These are phyloP conservation scores for Eucalyptus shirleyi DNA, from an alignment of 345 rosid species.

Conservation along the genomic window DNA sequence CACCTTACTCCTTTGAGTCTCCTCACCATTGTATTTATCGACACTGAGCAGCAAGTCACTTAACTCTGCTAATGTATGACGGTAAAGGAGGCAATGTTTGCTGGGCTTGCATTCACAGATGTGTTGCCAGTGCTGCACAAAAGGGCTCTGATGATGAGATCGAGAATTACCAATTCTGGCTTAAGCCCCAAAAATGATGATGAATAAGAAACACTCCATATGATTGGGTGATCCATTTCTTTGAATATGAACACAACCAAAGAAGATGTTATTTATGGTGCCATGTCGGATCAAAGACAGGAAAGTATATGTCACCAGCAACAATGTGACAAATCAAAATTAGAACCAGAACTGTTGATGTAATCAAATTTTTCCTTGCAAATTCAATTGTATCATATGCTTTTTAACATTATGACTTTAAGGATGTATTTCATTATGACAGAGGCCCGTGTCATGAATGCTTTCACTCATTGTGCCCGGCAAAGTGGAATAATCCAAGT, in stretches of 20 bases:
- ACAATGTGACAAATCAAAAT: neutral
- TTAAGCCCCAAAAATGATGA: neutral
- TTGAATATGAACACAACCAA: neutral
- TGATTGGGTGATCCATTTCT: neutral
- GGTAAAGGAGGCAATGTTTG: conserved; percentile 60
- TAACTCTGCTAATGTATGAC: conserved; percentile 69
- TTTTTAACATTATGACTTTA: neutral
- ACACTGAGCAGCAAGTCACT: conserved; percentile 30
- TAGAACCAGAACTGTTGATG: neutral
- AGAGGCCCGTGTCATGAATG: neutral
- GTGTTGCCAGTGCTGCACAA: conserved; percentile 78
- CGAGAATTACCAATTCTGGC: neutral
- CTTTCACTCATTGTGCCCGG: neutral
- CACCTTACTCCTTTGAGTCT: conserved; percentile 16
- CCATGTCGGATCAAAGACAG: neutral
- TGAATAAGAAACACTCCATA: neutral
- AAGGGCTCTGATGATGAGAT: conserved; percentile 1
- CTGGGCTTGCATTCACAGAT: conserved; percentile 82
- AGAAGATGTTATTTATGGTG: neutral
- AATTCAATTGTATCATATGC: neutral
- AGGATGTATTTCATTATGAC: neutral
- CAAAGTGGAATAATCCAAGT: neutral
- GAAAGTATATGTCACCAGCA: neutral
- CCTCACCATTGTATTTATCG: conserved; percentile 18
- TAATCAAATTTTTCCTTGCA: neutral